Conservation (phyloP, 495 filamentous ascomycete species). For the Tuber umbilicatum region DNA sequence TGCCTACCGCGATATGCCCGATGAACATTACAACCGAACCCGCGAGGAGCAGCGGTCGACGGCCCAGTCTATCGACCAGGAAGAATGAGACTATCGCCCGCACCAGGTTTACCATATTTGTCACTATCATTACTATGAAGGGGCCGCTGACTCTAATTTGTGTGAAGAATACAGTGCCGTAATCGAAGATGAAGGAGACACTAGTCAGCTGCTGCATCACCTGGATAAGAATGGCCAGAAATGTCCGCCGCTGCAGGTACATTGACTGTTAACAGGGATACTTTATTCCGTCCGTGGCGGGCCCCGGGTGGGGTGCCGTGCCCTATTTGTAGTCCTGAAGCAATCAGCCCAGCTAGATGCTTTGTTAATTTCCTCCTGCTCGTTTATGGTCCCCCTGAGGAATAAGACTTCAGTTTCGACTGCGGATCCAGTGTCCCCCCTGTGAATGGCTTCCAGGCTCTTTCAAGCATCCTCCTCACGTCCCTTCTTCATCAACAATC, state of each 20-base stretch:
- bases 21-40: slow-evolving; percentile 52
- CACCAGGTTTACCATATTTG: slow-evolving; percentile 63
- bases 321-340: slow-evolving; percentile 32
- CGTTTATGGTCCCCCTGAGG: slow-evolving; percentile 40
- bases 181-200: slow-evolving; percentile 56
- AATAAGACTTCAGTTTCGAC: slow-evolving; percentile 50
- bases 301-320: slow-evolving; percentile 21
- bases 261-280: slow-evolving; percentile 46
- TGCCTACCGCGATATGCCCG: slow-evolving; percentile 53
- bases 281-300: slow-evolving; percentile 56
- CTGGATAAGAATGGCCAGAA: slow-evolving; percentile 64
- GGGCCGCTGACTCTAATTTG: slow-evolving; percentile 58
- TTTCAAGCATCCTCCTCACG: slow-evolving; percentile 58
- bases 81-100: slow-evolving; percentile 61
- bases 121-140: slow-evolving; percentile 63
- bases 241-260: slow-evolving; percentile 58
- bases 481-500: slow-evolving; percentile 58
- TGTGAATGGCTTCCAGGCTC: slow-evolving; percentile 66
- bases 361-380: slow-evolving; percentile 67
- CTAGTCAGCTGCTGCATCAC: slow-evolving; percentile 59
- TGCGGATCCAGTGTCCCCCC: slow-evolving; percentile 57
- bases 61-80: slow-evolving; percentile 54
- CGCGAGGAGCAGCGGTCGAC: slow-evolving; percentile 48
- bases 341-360: slow-evolving; percentile 43
- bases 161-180: slow-evolving; percentile 54